Evolutionary conservation across 176 grass and related monocot species (phyloP).

Genomic region (Bolboschoenus planiculmis): DNA sequence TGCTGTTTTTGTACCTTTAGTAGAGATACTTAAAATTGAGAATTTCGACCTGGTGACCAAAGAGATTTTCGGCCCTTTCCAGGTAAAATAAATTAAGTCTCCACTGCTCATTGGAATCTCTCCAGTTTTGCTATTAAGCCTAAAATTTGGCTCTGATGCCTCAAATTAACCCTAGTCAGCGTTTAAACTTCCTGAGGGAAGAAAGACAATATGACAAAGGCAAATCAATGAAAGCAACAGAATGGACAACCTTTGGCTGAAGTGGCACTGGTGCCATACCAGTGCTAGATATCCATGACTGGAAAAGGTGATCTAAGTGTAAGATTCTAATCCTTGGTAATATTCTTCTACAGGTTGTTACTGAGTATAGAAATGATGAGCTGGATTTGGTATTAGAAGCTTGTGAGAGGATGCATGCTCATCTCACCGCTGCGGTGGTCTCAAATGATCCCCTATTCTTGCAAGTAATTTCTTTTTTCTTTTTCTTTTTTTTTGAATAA

Average conservation of each 20-base stretch:
- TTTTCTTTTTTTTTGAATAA: background rate
- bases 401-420: conserved; percentile 77
- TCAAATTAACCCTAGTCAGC: background rate
- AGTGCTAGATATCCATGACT: background rate
- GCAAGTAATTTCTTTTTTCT: conserved; percentile 44
- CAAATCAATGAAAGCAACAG: background rate
- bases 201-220: background rate
- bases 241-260: background rate
- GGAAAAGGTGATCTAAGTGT: background rate
- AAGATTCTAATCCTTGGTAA: background rate
- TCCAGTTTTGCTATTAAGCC: background rate
- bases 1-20: conserved; percentile 82
- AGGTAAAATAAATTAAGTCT: conserved; percentile 36
- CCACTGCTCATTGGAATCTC: background rate
- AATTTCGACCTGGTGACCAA: conserved; percentile 83
- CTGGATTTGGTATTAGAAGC: conserved; percentile 70
- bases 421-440: conserved; percentile 92
- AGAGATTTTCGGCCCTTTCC: conserved; percentile 96
- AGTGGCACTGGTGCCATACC: background rate
- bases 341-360: conserved; percentile 49
- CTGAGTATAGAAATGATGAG: conserved; percentile 64
- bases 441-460: conserved; percentile 87
- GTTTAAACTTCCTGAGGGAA: background rate
- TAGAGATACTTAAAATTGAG: conserved; percentile 58
- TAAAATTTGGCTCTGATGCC: background rate